A percentile compares a stretch with the other conserved stretches of the same genome.
Evolutionary conservation across 73 alveolate species (phyloP).

Genomic region (Blepharisma japonicum): DNA sequence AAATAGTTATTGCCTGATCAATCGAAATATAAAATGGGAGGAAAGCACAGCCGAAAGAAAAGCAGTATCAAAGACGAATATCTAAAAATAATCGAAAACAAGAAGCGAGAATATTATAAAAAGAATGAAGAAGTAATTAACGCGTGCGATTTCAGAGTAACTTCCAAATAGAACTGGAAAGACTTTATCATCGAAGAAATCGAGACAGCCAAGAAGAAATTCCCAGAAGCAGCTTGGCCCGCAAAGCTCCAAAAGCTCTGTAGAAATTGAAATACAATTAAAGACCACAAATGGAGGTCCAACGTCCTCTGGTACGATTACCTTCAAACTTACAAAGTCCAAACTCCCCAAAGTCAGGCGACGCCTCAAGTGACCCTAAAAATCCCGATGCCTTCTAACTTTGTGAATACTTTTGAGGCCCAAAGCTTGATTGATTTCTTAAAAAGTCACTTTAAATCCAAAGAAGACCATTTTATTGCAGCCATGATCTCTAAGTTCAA

Average conservation of each 20-base stretch:
- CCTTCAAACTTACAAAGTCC: not conserved
- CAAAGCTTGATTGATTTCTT: constrained; percentile 15
- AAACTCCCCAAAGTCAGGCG: not conserved
- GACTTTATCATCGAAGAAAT: constrained; percentile 25
- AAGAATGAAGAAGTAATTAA: constrained; percentile 7
- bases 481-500: constrained; percentile 8
- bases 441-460: not conserved
- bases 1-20: too few relatives aligned
- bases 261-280: constrained; percentile 12
- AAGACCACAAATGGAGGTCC: constrained; percentile 31
- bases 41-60: constrained; percentile 8
- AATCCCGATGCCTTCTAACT: not conserved
- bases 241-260: not conserved
- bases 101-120: constrained; percentile 5
- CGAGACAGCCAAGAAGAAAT: not conserved
- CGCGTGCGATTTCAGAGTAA: constrained; percentile 24
- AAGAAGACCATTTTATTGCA: constrained; percentile 21
- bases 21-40: constrained; percentile 10
- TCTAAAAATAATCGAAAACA: constrained; percentile 8
- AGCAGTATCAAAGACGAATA: constrained; percentile 9
- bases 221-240: constrained; percentile 7
- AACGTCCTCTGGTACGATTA: constrained; percentile 27
- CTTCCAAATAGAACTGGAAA: constrained; percentile 14
- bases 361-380: not conserved
- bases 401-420: not conserved